phyloP scores from a whole-genome alignment of 208 protist genomes.

The Trypanosoma vivax region DNA sequence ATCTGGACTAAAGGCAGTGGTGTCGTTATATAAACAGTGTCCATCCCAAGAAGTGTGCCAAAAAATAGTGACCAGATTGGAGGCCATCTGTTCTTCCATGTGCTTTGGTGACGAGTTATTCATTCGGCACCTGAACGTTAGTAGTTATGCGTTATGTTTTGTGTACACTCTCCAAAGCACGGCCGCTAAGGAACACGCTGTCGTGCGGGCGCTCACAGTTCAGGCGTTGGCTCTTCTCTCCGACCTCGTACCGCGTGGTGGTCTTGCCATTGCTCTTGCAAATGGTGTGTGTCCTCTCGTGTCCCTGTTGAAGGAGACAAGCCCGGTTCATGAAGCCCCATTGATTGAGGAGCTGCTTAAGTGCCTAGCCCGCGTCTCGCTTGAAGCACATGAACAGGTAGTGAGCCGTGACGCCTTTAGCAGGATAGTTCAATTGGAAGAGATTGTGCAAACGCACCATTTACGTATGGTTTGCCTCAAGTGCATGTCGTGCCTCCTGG shows the following conservation, averaged over 20 bases:
- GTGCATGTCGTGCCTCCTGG: constrained; percentile 32
- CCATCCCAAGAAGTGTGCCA: background rate
- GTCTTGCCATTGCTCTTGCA: constrained; percentile 23
- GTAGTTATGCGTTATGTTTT: constrained; percentile 9
- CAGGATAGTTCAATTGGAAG: constrained; percentile 27
- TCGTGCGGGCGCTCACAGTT: constrained; percentile 14
- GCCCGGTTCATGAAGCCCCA: background rate
- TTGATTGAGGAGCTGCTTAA: constrained; percentile 58
- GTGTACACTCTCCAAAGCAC: constrained; percentile 2
- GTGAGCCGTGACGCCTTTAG: constrained; percentile 21
- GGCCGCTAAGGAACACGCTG: background rate
- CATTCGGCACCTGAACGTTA: constrained; percentile 11
- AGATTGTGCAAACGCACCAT: constrained; percentile 32
- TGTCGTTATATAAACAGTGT: background rate
- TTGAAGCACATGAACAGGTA: constrained; percentile 26
- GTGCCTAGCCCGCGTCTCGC: constrained; percentile 43
- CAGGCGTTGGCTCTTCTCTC: constrained; percentile 51
- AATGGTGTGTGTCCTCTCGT: constrained; percentile 21
- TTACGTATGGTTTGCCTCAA: constrained; percentile 46
- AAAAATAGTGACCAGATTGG: constrained; percentile 3
- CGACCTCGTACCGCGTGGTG: constrained; percentile 47
- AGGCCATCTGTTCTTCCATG: constrained; percentile 19
- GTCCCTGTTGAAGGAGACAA: constrained; percentile 7
- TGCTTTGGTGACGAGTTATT: constrained; percentile 30
- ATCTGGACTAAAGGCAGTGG: background rate